Percentiles rank a stretch among this genome's conserved stretches.
Conservation (phyloP, 2,329 filamentous ascomycete genomes). For the Cordyceps farinosa region DNA sequence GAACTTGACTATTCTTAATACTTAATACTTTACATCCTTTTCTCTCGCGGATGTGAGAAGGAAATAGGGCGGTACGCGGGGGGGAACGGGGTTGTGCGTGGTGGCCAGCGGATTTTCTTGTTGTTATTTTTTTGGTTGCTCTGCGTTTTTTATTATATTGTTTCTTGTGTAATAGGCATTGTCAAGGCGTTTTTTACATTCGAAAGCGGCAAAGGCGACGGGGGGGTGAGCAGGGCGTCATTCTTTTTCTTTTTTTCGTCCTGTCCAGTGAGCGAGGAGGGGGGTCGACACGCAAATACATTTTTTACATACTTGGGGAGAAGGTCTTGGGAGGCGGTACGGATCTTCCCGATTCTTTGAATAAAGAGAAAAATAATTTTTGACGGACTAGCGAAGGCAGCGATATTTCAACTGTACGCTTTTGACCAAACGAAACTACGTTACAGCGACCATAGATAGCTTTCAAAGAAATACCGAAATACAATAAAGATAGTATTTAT, state of each 20-base stretch:
- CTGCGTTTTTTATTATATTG: not conserved
- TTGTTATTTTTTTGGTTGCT: not conserved
- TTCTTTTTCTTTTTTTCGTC: no score
- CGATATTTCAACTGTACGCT: not conserved
- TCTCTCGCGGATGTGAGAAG: not conserved
- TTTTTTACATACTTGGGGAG: not conserved
- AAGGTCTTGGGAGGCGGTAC: not conserved
- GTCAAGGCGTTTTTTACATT: constrained; percentile 15
- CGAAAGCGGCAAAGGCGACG: no score
- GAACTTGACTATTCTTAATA: constrained; percentile 1
- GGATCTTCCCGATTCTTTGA: not conserved
- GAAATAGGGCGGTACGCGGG: not conserved
- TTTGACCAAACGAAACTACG: not conserved
- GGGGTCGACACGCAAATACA: not conserved
- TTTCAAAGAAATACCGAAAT: not conserved
- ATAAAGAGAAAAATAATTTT: not conserved
- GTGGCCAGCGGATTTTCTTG: not conserved
- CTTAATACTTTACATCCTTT: not conserved
- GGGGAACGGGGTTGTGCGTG: not conserved
- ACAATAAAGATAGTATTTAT: not conserved
- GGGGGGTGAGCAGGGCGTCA: not conserved
- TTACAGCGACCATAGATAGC: not conserved
- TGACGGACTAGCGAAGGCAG: not conserved
- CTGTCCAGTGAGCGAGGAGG: not conserved
- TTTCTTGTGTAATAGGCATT: constrained; percentile 16